Conservation (phyloP, 202 grass and related monocot species). For the Zizania palustris region DNA sequence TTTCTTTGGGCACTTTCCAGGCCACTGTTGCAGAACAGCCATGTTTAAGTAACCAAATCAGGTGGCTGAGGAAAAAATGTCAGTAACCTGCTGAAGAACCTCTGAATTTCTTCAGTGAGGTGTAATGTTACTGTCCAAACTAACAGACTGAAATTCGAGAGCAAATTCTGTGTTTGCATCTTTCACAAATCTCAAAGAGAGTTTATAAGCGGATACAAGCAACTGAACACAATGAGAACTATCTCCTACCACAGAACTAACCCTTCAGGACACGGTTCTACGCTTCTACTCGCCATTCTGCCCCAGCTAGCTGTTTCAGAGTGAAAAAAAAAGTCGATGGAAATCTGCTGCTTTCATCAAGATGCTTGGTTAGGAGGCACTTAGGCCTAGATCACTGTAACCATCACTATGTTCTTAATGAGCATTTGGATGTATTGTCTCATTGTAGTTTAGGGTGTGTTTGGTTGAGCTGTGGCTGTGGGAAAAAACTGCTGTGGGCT, state of each 20-base stretch:
- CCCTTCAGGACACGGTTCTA: constrained; percentile 7
- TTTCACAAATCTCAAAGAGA: background rate
- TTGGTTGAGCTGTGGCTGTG: no score
- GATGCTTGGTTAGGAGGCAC: background rate
- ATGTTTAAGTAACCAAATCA: background rate
- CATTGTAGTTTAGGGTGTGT: background rate
- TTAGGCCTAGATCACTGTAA: background rate
- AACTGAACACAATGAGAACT: background rate
- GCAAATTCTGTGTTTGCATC: background rate
- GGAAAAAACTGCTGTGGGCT: no score
- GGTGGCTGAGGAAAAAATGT: background rate
- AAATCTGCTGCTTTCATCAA: background rate
- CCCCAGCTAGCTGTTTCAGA: constrained; percentile 32
- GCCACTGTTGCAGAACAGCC: background rate
- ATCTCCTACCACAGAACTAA: background rate
- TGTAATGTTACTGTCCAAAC: background rate
- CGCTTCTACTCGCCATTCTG: background rate
- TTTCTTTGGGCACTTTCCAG: constrained; percentile 15
- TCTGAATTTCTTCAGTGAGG: background rate
- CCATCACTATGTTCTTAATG: background rate
- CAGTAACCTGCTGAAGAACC: constrained; percentile 25
- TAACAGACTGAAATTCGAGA: background rate
- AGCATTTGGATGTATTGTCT: constrained; percentile 25
- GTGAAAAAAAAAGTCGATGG: background rate
- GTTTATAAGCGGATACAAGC: background rate